Evolutionary conservation across 192 early-diverging fungal genomes (phyloP).

Genomic region (Funneliformis geosporum): DNA sequence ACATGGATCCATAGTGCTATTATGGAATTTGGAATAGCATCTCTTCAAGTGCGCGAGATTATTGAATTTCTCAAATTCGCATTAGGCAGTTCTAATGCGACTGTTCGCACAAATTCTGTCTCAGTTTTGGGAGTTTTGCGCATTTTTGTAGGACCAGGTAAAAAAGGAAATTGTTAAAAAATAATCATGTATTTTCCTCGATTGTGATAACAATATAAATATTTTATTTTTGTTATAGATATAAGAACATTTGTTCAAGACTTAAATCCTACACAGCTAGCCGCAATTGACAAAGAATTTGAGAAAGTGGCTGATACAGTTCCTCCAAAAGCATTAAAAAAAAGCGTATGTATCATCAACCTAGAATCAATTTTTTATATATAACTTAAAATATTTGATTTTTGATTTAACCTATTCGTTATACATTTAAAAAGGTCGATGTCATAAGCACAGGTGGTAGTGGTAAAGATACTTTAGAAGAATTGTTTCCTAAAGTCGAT

Average conservation of each 20-base stretch:
- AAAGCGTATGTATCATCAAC: conserved; percentile 32
- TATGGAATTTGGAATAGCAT: conserved; percentile 87
- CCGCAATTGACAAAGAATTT: conserved; percentile 90
- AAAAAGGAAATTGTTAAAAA: conserved; percentile 1
- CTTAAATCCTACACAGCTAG: conserved; percentile 77
- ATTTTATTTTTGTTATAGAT: conserved; percentile 45
- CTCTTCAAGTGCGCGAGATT: conserved; percentile 73
- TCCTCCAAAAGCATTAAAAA: conserved; percentile 66
- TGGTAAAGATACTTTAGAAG: conserved; percentile 68
- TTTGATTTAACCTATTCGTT: neutral
- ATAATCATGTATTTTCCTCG: neutral
- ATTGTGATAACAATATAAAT: neutral
- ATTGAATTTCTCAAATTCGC: conserved; percentile 84
- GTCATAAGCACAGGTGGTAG: conserved; percentile 32
- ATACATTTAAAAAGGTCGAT: conserved; percentile 24
- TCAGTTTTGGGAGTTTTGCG: conserved; percentile 79
- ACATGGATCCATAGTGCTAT: conserved; percentile 86
- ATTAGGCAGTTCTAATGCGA: conserved; percentile 80
- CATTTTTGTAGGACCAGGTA: conserved; percentile 79
- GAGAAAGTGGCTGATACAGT: conserved; percentile 76
- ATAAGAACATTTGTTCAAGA: conserved; percentile 86
- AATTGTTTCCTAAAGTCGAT: conserved; percentile 87
- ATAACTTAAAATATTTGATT: no score
- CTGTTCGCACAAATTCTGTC: conserved; percentile 80
- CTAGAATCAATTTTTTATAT: neutral